Percentiles rank a stretch among this genome's conserved stretches.
phyloP scores from a whole-genome alignment of 495 filamentous ascomycete genomes.

The Cenococcum geophilum region DNA sequence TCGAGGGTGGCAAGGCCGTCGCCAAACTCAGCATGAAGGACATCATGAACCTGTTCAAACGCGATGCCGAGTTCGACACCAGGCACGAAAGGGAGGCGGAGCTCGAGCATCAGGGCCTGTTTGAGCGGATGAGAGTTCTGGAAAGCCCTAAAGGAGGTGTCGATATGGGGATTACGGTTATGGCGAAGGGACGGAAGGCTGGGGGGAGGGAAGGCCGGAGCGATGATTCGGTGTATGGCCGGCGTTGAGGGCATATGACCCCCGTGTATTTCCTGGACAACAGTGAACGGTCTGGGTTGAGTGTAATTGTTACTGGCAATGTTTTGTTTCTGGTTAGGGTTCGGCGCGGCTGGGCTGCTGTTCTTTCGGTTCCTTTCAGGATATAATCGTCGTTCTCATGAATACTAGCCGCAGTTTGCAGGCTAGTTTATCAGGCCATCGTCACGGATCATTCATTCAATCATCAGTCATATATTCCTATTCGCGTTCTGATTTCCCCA shows the following conservation, averaged over 20 bases:
- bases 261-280: neutral
- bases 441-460: too few species aligned
- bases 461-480: too few species aligned
- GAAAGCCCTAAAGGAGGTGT: conserved; percentile 3
- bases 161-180: neutral
- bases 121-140: conserved; percentile 17
- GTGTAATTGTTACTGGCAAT: too few species aligned
- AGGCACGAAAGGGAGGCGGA: conserved; percentile 17
- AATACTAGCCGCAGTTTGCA: too few species aligned
- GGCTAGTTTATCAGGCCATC: too few species aligned
- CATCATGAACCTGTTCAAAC: conserved; percentile 81
- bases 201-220: neutral
- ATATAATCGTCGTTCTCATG: too few species aligned
- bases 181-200: neutral
- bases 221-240: conserved; percentile 14
- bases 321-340: too few species aligned
- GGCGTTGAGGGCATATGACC: neutral
- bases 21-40: conserved; percentile 87
- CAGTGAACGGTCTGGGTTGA: too few species aligned
- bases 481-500: too few species aligned
- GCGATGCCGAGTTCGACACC: conserved; percentile 54
- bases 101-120: conserved; percentile 13
- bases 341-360: too few species aligned
- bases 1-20: conserved; percentile 69
- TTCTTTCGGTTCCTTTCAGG: too few species aligned